phyloP scores from a whole-genome alignment of 257 asterid genomes.

The Fraxinus excelsior region DNA sequence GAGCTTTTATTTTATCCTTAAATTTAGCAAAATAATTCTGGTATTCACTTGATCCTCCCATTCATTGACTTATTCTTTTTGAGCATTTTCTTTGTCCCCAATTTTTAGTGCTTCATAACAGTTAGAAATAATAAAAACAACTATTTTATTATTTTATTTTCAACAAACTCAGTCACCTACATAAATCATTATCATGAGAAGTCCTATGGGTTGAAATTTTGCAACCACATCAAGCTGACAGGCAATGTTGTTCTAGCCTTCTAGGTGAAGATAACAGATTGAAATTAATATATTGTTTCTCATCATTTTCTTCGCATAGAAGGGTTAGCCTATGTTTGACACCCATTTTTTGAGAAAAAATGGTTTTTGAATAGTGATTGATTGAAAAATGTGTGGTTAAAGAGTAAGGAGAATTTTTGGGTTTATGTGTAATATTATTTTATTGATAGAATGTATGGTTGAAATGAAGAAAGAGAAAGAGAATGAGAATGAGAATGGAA shows the following conservation, averaged over 20 bases:
- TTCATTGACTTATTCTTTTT: background rate
- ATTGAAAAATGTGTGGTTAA: too few relatives aligned
- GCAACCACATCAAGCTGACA: background rate
- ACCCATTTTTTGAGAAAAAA: too few relatives aligned
- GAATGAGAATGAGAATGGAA: too few relatives aligned
- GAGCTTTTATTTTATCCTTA: background rate
- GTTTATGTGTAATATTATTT: too few relatives aligned
- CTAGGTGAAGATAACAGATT: background rate
- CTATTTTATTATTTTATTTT: background rate
- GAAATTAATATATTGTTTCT: background rate
- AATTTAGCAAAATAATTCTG: conserved; percentile 7
- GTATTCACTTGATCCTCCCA: background rate
- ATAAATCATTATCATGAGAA: background rate
- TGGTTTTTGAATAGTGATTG: too few relatives aligned
- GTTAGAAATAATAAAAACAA: background rate
- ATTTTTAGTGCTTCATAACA: background rate
- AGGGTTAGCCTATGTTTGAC: too few relatives aligned
- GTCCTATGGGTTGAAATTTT: background rate
- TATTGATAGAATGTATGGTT: too few relatives aligned
- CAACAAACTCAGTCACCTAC: background rate
- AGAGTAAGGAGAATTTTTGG: too few relatives aligned
- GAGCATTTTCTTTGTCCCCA: background rate
- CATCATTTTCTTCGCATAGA: background rate
- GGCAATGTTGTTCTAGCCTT: background rate
- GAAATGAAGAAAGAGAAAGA: too few relatives aligned